phyloP scores from a whole-genome alignment of 1,284 basidiomycete genomes.

The Papiliotrema terrestris region DNA sequence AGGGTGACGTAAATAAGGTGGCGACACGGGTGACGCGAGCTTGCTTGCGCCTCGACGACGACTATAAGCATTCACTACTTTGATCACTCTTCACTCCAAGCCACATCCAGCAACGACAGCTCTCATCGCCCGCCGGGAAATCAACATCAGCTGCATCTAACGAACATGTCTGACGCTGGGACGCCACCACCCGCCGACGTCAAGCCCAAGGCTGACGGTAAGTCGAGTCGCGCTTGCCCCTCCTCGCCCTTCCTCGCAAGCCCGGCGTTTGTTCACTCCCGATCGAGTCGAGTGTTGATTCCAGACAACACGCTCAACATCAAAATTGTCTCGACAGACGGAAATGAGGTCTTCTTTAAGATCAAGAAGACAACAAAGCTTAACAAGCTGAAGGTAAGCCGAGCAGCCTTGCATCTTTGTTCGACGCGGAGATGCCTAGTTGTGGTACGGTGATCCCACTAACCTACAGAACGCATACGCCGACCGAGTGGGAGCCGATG shows the following conservation, averaged over 20 bases:
- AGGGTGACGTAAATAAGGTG: no score
- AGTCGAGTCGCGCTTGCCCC: not conserved
- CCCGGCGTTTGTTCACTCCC: not conserved
- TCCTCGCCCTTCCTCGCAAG: not conserved
- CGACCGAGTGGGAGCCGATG: constrained; percentile 86
- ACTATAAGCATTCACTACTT: no score
- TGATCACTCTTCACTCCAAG: no score
- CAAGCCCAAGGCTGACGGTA: constrained; percentile 58
- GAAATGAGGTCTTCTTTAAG: constrained; percentile 96
- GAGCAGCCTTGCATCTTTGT: not conserved
- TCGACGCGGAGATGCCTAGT: no score
- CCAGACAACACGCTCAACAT: constrained; percentile 72
- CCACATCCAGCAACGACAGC: not conserved
- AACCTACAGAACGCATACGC: constrained; percentile 76
- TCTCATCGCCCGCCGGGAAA: not conserved
- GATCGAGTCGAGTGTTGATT: not conserved
- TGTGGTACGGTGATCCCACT: no score
- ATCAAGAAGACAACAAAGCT: constrained; percentile 93
- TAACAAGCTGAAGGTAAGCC: constrained; percentile 65
- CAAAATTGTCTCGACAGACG: constrained; percentile 72
- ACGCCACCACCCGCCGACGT: constrained; percentile 49
- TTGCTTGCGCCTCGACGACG: no score
- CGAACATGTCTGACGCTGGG: constrained; percentile 64
- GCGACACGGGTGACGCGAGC: no score
- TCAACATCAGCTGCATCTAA: not conserved